Conservation (phyloP, 768 basidiomycete genomes). For the Candolleomyces eurysporus region DNA sequence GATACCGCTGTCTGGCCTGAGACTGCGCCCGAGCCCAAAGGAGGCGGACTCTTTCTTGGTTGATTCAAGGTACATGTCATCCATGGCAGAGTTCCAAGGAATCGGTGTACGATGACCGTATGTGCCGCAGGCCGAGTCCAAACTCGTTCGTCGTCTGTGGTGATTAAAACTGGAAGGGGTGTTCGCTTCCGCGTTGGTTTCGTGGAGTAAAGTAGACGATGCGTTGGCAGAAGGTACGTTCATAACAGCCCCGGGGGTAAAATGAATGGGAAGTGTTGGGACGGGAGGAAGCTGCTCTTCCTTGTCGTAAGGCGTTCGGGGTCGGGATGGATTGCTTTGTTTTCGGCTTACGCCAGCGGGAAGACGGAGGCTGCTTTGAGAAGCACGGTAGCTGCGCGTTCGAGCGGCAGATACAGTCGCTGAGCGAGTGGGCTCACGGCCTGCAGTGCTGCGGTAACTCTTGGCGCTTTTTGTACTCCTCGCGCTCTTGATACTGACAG, state of each 20-base stretch:
- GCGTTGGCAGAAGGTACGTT: slow-evolving; percentile 19
- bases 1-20: slow-evolving; percentile 21
- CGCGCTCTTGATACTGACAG: slow-evolving; percentile 37
- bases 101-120: slow-evolving; percentile 12
- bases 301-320: slow-evolving; percentile 17
- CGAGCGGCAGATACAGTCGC: slow-evolving; percentile 62
- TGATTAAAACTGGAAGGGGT: not conserved
- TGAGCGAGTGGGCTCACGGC: slow-evolving; percentile 26
- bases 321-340: slow-evolving; percentile 17
- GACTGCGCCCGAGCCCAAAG: not conserved
- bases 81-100: slow-evolving; percentile 13
- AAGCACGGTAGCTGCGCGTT: slow-evolving; percentile 59
- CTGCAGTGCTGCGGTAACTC: slow-evolving; percentile 25
- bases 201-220: slow-evolving; percentile 18
- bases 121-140: slow-evolving; percentile 21
- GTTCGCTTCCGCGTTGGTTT: slow-evolving; percentile 1
- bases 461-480: slow-evolving; percentile 33
- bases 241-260: slow-evolving; percentile 15
- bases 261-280: slow-evolving; percentile 32
- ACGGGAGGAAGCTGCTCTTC: slow-evolving; percentile 30
- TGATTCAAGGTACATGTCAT: slow-evolving; percentile 24
- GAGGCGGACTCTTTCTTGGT: slow-evolving; percentile 3
- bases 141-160: slow-evolving; percentile 18
- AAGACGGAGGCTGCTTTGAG: slow-evolving; percentile 66
- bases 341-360: slow-evolving; percentile 33